Percentiles rank a stretch among this genome's conserved stretches.
These are phyloP conservation scores for Hericium coralloides DNA, from an alignment of 768 basidiomycete genomes.

Conservation along the genomic window DNA sequence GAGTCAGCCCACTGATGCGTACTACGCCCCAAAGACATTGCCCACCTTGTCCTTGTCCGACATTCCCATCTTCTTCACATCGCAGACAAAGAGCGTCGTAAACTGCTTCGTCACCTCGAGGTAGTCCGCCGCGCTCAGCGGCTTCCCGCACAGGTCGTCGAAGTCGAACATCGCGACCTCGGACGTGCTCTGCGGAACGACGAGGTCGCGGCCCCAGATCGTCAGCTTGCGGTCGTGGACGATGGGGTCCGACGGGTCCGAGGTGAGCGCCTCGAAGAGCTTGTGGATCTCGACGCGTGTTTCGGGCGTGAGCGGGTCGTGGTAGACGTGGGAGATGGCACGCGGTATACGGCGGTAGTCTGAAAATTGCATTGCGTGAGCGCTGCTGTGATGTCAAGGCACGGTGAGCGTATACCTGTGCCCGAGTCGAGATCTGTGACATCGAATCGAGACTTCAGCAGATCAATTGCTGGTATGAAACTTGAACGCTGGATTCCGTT, in stretches of 20 bases:
- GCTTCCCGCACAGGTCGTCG: conserved; percentile 76
- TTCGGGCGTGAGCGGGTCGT: conserved; percentile 62
- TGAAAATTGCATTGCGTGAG: conserved; percentile 19
- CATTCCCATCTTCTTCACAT: conserved; percentile 84
- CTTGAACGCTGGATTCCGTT: conserved; percentile 95
- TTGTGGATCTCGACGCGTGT: conserved; percentile 68
- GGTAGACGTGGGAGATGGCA: conserved; percentile 91
- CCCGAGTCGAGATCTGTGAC: conserved; percentile 94
- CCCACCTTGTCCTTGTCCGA: conserved; percentile 77
- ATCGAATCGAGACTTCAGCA: conserved; percentile 79
- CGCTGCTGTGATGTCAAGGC: neutral
- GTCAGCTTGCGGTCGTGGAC: conserved; percentile 53
- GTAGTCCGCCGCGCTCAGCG: conserved; percentile 93
- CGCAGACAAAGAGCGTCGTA: conserved; percentile 77
- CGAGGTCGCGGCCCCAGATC: conserved; percentile 86
- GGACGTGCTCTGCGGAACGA: conserved; percentile 71
- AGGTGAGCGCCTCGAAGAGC: conserved; percentile 69
- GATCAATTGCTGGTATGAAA: conserved; percentile 90
- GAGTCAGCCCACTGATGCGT: neutral
- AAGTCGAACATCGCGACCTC: conserved; percentile 84
- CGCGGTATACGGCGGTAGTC: conserved; percentile 94
- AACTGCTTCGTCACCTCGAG: conserved; percentile 87
- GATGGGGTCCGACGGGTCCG: conserved; percentile 37
- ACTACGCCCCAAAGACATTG: neutral
- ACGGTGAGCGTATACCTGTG: conserved; percentile 47